A percentile compares a stretch with the other conserved stretches of the same genome.
phyloP scores from a whole-genome alignment of 1,139 yeast species.

The Blastobotrys malaysiensis region DNA sequence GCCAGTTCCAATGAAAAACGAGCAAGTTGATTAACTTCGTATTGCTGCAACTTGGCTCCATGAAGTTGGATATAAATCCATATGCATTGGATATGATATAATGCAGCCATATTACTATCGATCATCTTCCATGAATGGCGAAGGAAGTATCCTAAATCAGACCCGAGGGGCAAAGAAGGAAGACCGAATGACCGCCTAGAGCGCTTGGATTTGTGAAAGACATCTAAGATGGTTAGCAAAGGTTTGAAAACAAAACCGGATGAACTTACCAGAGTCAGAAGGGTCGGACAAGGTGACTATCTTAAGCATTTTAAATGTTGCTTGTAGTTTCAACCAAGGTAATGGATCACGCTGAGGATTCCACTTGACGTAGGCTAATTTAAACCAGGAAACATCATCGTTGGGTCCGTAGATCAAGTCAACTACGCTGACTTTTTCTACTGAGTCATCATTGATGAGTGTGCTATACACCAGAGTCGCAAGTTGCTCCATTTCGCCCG shows the following conservation, averaged over 20 bases:
- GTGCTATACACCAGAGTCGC: background rate
- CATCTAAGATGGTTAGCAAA: background rate
- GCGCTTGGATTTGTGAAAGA: background rate
- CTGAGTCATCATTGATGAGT: background rate
- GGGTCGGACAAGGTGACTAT: background rate
- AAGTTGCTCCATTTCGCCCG: background rate
- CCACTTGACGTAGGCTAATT: background rate
- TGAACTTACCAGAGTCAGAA: background rate
- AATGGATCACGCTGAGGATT: background rate
- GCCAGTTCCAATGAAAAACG: background rate
- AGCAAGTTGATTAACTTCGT: background rate
- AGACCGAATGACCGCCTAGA: background rate
- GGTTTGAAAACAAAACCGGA: background rate
- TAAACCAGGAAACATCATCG: background rate
- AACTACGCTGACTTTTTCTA: background rate
- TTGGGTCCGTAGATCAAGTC: background rate
- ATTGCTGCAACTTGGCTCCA: background rate
- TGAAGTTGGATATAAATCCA: background rate
- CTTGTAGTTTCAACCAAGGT: conserved; percentile 1
- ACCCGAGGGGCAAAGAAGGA: background rate
- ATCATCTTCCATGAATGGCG: background rate
- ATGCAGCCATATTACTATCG: background rate
- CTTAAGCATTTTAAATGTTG: background rate
- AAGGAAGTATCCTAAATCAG: background rate
- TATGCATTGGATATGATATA: background rate